Conservation (phyloP, 2,329 filamentous ascomycete species). For the Penicillium freii region DNA sequence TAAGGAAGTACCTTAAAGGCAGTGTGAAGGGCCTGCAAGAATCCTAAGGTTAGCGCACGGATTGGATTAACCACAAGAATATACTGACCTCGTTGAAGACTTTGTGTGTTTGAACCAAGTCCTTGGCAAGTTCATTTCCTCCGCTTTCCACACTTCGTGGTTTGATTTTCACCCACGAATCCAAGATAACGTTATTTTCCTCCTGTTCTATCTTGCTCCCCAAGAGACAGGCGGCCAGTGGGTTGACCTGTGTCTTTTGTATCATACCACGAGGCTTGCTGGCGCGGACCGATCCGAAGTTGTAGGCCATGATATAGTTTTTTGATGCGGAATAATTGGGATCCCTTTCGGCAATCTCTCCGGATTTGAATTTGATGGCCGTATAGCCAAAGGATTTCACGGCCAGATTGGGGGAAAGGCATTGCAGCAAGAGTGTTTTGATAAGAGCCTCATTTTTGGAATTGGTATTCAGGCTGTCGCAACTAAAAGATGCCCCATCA, state of each 20-base stretch:
- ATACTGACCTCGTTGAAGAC: background rate
- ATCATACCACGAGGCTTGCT: background rate
- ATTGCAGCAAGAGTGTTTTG: constrained; percentile 48
- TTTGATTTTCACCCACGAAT: background rate
- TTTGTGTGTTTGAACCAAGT: background rate
- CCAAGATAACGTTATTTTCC: background rate
- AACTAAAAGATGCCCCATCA: constrained; percentile 27
- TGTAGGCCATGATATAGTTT: background rate
- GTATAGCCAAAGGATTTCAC: background rate
- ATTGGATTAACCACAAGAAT: background rate
- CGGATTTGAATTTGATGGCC: background rate
- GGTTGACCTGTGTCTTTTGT: background rate
- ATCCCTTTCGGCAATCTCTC: background rate
- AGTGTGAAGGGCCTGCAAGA: background rate
- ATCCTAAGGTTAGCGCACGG: background rate
- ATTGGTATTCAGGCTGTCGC: constrained; percentile 44
- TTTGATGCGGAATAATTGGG: background rate
- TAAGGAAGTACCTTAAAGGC: background rate
- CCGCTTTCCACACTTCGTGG: background rate
- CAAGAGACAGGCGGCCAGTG: background rate
- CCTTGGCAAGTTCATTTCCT: background rate
- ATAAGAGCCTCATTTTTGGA: constrained; percentile 45
- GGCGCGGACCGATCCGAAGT: background rate
- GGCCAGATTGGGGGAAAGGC: constrained; percentile 49
- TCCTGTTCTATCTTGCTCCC: background rate